Conservation (phyloP, 169 alveolate species). For the Theileria orientalis region DNA sequence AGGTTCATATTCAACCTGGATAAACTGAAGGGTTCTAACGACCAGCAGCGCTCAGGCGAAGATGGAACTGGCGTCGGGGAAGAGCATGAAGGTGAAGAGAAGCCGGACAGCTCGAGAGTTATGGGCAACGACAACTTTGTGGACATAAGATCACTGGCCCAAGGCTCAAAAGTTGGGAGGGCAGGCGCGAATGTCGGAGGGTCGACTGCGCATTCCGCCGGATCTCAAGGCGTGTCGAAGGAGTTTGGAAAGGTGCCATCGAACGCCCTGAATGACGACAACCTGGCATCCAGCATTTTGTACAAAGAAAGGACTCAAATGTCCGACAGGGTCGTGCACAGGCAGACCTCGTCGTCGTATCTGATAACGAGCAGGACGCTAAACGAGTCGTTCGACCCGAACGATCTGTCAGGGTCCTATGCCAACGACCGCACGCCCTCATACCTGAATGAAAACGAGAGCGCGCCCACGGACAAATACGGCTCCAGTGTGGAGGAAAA, state of each 20-base stretch:
- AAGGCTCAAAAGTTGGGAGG: not conserved
- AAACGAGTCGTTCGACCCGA: too few relatives aligned
- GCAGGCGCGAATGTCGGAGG: too few relatives aligned
- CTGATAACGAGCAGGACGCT: not conserved
- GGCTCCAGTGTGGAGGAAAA: not conserved
- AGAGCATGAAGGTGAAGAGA: too few relatives aligned
- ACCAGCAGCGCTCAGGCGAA: too few relatives aligned
- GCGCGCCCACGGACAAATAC: too few relatives aligned
- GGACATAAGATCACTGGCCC: not conserved
- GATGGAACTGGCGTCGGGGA: not conserved
- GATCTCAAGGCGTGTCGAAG: not conserved
- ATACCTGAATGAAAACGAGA: too few relatives aligned
- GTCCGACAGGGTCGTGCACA: not conserved
- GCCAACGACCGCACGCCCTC: too few relatives aligned
- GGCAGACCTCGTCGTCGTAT: conserved; percentile 1
- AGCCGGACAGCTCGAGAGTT: conserved; percentile 1
- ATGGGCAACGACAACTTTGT: conserved; percentile 6
- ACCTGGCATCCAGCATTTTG: not conserved
- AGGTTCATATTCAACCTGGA: not conserved
- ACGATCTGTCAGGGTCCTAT: too few relatives aligned
- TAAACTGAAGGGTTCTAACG: not conserved
- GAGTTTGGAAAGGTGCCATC: not conserved
- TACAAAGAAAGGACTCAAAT: not conserved
- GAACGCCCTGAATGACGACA: not conserved
- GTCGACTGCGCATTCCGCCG: too few relatives aligned